These are phyloP conservation scores for Vitis cinerea DNA, from an alignment of 164 flowering plant species.

Conservation along the genomic window DNA sequence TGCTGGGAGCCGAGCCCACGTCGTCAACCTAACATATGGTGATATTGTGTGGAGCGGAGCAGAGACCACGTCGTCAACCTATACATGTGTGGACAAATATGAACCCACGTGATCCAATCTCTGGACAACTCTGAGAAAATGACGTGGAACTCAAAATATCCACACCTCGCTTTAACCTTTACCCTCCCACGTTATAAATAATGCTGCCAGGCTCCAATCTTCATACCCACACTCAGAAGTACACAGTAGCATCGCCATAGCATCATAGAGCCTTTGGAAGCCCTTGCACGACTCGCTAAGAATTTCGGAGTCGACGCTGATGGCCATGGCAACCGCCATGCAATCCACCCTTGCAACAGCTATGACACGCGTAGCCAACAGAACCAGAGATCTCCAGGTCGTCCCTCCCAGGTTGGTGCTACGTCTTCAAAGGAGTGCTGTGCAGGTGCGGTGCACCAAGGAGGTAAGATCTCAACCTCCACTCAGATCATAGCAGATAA, in stretches of 20 bases:
- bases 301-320: background rate
- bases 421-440: conserved; percentile 4
- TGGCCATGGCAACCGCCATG: conserved; percentile 29
- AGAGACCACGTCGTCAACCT: conserved; percentile 14
- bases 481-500: background rate
- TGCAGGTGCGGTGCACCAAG: conserved; percentile 19
- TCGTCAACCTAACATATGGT: background rate
- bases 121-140: background rate
- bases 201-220: too few species aligned
- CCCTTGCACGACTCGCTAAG: too few species aligned
- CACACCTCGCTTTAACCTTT: conserved; percentile 4
- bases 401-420: background rate
- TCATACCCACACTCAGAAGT: too few species aligned
- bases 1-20: conserved; percentile 8
- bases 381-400: background rate
- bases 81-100: conserved; percentile 18
- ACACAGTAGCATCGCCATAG: background rate
- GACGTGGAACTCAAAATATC: conserved; percentile 25
- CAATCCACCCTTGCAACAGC: conserved; percentile 25
- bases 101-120: conserved; percentile 16
- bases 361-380: background rate
- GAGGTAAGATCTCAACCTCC: conserved; percentile 13
- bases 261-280: background rate
- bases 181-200: background rate
- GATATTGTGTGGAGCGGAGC: background rate